Conservation (phyloP, 768 basidiomycete species). For the Amylocystis lapponica region DNA sequence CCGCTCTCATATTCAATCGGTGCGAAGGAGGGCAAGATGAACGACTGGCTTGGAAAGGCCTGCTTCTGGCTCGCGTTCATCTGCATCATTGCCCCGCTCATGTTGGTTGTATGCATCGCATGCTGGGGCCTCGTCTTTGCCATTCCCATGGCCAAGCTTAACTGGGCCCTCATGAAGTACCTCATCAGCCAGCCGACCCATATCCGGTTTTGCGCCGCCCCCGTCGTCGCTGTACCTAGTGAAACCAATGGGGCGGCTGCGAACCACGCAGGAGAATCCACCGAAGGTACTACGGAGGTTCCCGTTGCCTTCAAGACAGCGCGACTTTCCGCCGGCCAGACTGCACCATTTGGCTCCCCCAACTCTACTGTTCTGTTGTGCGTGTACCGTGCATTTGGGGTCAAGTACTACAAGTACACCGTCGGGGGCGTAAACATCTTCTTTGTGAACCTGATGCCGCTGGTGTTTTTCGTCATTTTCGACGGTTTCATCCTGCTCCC, state of each 20-base stretch:
- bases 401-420: conserved; percentile 98
- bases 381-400: conserved; percentile 86
- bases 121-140: conserved; percentile 97
- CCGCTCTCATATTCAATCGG: conserved; percentile 13
- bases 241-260: conserved; percentile 5
- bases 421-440: conserved; percentile 97
- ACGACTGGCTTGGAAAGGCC: conserved; percentile 61
- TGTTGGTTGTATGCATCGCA: conserved; percentile 80
- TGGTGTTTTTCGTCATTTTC: conserved; percentile 95
- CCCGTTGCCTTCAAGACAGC: conserved; percentile 62
- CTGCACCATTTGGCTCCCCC: conserved; percentile 78
- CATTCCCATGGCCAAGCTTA: conserved; percentile 97
- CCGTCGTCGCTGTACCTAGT: conserved; percentile 52
- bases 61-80: conserved; percentile 79
- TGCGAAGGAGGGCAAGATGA: conserved; percentile 17
- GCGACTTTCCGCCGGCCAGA: conserved; percentile 79
- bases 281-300: conserved; percentile 14
- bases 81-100: conserved; percentile 78
- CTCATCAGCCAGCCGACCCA: conserved; percentile 73
- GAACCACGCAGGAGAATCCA: conserved; percentile 24
- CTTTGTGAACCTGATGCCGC: conserved; percentile 89
- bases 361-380: conserved; percentile 88
- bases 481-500: conserved; percentile 82
- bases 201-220: conserved; percentile 92
- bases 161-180: conserved; percentile 88